Evolutionary conservation across 257 asterid species (phyloP), one percentile per base, ranked within the genome.

Genomic region (Rubia yunnanensis): DNA sequence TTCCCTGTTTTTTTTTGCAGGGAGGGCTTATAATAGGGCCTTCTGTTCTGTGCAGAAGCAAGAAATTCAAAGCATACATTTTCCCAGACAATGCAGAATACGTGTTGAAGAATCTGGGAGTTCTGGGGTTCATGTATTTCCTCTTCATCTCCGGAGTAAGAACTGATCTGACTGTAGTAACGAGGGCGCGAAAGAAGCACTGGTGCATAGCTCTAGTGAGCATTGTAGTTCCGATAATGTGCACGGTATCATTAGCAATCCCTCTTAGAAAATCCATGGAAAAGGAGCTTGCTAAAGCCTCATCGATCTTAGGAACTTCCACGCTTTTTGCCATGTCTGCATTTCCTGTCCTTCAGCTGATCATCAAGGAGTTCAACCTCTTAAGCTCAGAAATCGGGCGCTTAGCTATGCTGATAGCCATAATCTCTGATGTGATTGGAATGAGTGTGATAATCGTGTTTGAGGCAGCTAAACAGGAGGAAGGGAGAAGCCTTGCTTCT

Each of bases 11-110:
- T 67, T 8, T 7, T 8, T 26, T 55, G 13, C 63, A 92, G 98
- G 95, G 92, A 60, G 96, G 95, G 8, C 67, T 89, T 38, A 83
- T 89, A 56, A 59, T 92, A 5, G 98, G 98, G 57, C 95, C 91
- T 1, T 85, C 95, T 5, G 81, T 80, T 7, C 22, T 87, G 58
- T 41, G 96, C 68, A 80, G 88, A 23, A 86, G 28, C 61, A 59
- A 76, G 67, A 82, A 34, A 23, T 86, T 85, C 30, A 80, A 53
- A 0, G 32, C 57, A 0, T 75, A 76, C 36, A 9, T 92, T 67
- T 89, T 85, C 79, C 84, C 91, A 0, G 84, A 74, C 0, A 77
- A 72, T 13, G 79, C 80, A 0, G 53, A 35, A 0, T 85, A 66
- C 62, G 72, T 82, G 61, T 49, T 83, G 9, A 76, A 72, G 63